Conservation (phyloP, 192 early-diverging fungal genomes). For the Umbelopsis sp. region DNA sequence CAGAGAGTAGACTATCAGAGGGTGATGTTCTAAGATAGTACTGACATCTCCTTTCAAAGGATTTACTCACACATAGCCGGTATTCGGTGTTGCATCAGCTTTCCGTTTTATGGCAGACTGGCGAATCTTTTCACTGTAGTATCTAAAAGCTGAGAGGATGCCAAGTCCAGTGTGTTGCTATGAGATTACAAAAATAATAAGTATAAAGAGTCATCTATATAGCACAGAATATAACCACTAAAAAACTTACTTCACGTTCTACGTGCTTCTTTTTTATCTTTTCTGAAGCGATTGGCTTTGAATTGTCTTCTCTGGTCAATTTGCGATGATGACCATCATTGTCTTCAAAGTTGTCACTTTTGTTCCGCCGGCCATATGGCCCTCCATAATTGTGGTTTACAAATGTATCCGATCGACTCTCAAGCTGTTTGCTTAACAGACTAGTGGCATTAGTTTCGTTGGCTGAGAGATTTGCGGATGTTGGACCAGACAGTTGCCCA, state of each 20-base stretch:
- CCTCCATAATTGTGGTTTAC: neutral
- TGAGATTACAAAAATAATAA: neutral
- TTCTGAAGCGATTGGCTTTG: conserved; percentile 39
- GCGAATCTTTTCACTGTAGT: conserved; percentile 41
- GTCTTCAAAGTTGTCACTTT: neutral
- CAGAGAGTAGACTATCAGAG: neutral
- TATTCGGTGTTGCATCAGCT: conserved; percentile 6
- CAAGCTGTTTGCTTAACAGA: conserved; percentile 13
- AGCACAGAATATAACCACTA: neutral
- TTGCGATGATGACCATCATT: conserved; percentile 32
- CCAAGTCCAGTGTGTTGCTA: conserved; percentile 1
- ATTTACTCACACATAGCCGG: conserved; percentile 39
- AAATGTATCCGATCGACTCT: conserved; percentile 15
- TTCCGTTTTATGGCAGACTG: conserved; percentile 26
- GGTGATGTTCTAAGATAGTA: neutral
- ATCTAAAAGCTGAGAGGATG: conserved; percentile 40
- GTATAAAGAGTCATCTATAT: neutral
- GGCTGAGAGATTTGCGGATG: neutral
- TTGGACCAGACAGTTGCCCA: conserved; percentile 1
- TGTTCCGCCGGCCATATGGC: neutral
- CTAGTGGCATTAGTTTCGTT: neutral
- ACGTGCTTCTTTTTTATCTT: conserved; percentile 41
- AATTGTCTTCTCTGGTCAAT: conserved; percentile 40
- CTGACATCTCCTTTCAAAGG: neutral
- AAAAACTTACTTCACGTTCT: conserved; percentile 18